Evolutionary conservation across 257 asterid species (phyloP).

Genomic region (Mitragyna speciosa): DNA sequence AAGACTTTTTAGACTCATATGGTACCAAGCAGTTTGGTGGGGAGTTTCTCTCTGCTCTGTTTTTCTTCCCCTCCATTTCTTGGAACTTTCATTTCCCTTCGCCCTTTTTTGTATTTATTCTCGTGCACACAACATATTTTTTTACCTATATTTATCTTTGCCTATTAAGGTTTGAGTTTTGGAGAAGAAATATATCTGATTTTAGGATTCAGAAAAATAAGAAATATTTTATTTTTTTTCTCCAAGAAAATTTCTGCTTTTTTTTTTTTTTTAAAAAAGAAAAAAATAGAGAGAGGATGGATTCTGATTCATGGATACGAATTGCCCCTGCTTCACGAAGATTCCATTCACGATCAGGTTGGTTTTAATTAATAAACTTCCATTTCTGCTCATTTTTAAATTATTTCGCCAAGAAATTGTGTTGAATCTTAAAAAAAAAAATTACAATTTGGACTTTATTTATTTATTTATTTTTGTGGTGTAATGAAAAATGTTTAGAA

Average conservation of each 20-base stretch:
- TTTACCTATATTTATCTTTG: neutral
- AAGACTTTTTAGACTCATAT: conserved; percentile 5
- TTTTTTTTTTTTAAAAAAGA: neutral
- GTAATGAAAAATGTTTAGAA: neutral
- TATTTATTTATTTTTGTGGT: neutral
- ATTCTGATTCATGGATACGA: conserved; percentile 78
- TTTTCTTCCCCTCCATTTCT: conserved; percentile 37
- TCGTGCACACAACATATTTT: neutral
- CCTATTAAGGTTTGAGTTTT: neutral
- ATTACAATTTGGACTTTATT: no score
- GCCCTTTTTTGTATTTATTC: neutral
- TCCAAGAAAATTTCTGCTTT: neutral
- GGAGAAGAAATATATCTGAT: neutral
- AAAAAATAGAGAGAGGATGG: conserved; percentile 37
- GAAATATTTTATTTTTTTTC: neutral
- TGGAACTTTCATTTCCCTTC: conserved; percentile 36
- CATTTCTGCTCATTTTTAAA: neutral
- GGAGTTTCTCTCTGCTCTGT: conserved; percentile 31
- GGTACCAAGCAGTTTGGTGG: conserved; percentile 36
- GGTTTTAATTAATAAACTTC: conserved; percentile 9
- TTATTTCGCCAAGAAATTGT: neutral
- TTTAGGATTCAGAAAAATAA: conserved; percentile 2
- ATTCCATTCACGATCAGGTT: conserved; percentile 69
- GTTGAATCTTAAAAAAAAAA: neutral
- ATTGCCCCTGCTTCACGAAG: conserved; percentile 53